phyloP scores from a whole-genome alignment of 2,329 filamentous ascomycete genomes.

The Arthrobotrys entomopaga region DNA sequence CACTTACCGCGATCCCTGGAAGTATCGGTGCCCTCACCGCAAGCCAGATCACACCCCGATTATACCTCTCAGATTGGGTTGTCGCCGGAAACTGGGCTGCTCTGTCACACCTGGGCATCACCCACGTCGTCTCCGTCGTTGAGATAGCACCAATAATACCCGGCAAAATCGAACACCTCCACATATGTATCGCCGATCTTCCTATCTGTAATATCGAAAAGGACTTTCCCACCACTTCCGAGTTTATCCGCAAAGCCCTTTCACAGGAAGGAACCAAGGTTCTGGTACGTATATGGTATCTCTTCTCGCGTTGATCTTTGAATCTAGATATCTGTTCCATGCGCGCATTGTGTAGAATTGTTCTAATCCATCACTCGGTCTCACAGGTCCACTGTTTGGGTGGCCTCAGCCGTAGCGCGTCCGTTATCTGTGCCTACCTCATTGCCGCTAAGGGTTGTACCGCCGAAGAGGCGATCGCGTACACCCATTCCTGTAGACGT shows the following conservation, averaged over 20 bases:
- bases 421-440: conserved; percentile 13
- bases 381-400: conserved; percentile 12
- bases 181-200: conserved; percentile 11
- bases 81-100: conserved; percentile 12
- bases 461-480: conserved; percentile 7
- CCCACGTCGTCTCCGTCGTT: conserved; percentile 13
- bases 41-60: conserved; percentile 18
- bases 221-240: neutral
- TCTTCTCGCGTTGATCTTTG: conserved; percentile 2
- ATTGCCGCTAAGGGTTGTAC: conserved; percentile 18
- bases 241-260: conserved; percentile 12
- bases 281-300: conserved; percentile 11
- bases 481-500: conserved; percentile 7
- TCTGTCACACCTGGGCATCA: conserved; percentile 4
- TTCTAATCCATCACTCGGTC: conserved; percentile 11
- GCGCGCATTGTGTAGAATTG: too few relatives aligned
- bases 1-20: conserved; percentile 10
- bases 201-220: conserved; percentile 8
- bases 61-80: conserved; percentile 1
- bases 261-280: conserved; percentile 7
- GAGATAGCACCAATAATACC: conserved; percentile 9
- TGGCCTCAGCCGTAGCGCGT: conserved; percentile 14
- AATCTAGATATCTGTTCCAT: neutral
- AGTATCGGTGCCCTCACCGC: conserved; percentile 11
- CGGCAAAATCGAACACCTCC: neutral